A percentile compares a stretch with the other conserved stretches of the same genome.
Conservation (phyloP, 1,284 basidiomycete genomes). For the Kalmanozyma brasiliensis region DNA sequence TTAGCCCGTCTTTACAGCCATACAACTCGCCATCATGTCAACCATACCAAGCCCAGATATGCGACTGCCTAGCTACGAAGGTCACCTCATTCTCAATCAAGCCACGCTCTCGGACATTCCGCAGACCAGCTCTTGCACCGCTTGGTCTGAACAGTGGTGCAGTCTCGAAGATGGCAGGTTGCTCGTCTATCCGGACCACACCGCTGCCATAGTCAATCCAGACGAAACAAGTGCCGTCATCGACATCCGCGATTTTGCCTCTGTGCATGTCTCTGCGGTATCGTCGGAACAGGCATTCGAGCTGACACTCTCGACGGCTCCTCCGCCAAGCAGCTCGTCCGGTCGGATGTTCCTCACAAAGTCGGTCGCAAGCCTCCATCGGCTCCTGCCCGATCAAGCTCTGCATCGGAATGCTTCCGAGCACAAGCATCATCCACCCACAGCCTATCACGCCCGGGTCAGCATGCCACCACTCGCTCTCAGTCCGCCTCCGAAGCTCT, state of each 20-base stretch:
- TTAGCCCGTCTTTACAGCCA: neutral
- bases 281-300: neutral
- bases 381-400: constrained; percentile 2
- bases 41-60: neutral
- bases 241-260: constrained; percentile 23
- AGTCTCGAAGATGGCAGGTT: constrained; percentile 41
- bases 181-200: constrained; percentile 36
- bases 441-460: constrained; percentile 2
- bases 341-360: constrained; percentile 17
- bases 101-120: constrained; percentile 16
- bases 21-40: constrained; percentile 4
- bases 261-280: constrained; percentile 1
- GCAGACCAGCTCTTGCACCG: constrained; percentile 18
- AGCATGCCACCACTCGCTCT: constrained; percentile 9
- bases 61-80: constrained; percentile 35
- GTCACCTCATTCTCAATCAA: constrained; percentile 23
- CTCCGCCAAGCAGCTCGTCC: constrained; percentile 3
- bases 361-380: constrained; percentile 20
- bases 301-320: constrained; percentile 15
- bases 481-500: neutral
- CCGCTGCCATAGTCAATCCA: constrained; percentile 31
- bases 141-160: constrained; percentile 40
- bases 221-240: constrained; percentile 14
- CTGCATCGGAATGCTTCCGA: constrained; percentile 1
- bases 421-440: constrained; percentile 7